Percentiles rank a stretch among this genome's conserved stretches.
Evolutionary conservation across 1,284 basidiomycete species (phyloP).

Genomic region (Rhodotorula glutinis): DNA sequence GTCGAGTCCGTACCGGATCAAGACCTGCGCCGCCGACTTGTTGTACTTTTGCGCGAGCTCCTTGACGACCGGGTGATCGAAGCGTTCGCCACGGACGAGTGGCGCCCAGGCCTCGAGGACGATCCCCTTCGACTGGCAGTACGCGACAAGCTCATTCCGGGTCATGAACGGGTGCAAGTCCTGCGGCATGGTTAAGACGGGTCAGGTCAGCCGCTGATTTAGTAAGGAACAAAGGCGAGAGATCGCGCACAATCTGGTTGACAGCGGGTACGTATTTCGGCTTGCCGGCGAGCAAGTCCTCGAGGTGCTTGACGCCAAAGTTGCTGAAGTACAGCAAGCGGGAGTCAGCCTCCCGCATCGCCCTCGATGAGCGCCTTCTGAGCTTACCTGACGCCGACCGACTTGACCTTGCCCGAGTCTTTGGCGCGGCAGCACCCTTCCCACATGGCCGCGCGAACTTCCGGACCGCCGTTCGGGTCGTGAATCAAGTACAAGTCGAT

Average conservation of each 20-base stretch:
- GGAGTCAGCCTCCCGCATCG: constrained; percentile 42
- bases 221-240: background rate
- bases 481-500: constrained; percentile 77
- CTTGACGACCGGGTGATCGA: constrained; percentile 59
- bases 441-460: constrained; percentile 37
- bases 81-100: constrained; percentile 59
- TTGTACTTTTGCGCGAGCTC: constrained; percentile 61
- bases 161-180: constrained; percentile 81
- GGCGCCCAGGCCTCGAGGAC: constrained; percentile 61
- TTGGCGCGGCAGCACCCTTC: constrained; percentile 52
- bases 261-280: constrained; percentile 59
- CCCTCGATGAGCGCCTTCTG: constrained; percentile 56
- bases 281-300: constrained; percentile 65
- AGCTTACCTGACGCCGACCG: constrained; percentile 63
- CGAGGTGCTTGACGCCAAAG: constrained; percentile 64
- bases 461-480: constrained; percentile 52
- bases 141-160: constrained; percentile 70
- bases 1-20: constrained; percentile 78
- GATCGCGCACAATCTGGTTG: constrained; percentile 62
- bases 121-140: constrained; percentile 66
- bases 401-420: constrained; percentile 63
- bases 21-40: constrained; percentile 68
- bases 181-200: background rate
- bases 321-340: constrained; percentile 38
- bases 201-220: background rate